Percentiles rank a stretch among this genome's conserved stretches.
Conservation (phyloP, 176 grass and related monocot genomes). For the Dendrocalamus sinicus region DNA sequence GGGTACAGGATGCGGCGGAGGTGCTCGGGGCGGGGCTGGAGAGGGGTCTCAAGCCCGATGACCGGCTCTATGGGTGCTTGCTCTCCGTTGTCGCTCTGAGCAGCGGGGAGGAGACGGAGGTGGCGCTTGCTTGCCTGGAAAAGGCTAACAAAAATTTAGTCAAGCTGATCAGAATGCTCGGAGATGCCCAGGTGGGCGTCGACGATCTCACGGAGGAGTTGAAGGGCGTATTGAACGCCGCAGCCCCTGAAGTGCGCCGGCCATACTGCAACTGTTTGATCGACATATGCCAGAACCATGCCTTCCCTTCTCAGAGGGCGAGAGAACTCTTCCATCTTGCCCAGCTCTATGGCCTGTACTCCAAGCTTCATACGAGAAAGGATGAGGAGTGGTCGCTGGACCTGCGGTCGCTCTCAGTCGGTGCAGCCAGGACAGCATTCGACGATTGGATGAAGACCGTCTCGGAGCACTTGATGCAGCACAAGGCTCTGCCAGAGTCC, state of each 20-base stretch:
- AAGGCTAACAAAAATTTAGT: conserved; percentile 65
- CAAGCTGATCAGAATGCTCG: conserved; percentile 66
- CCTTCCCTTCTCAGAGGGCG: conserved; percentile 55
- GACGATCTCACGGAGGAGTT: conserved; percentile 52
- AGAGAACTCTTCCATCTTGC: conserved; percentile 70
- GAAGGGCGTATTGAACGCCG: conserved; percentile 49
- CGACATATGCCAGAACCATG: conserved; percentile 73
- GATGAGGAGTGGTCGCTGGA: conserved; percentile 73
- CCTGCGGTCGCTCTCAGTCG: conserved; percentile 68
- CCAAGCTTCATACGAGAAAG: conserved; percentile 57
- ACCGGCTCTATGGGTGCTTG: conserved; percentile 81
- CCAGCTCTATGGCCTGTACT: conserved; percentile 64
- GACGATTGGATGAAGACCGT: conserved; percentile 71
- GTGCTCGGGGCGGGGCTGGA: conserved; percentile 56
- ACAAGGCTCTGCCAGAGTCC: conserved; percentile 53
- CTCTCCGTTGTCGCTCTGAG: conserved; percentile 71
- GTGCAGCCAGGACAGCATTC: conserved; percentile 82
- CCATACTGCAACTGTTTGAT: conserved; percentile 98
- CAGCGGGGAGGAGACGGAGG: conserved; percentile 49
- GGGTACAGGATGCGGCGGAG: conserved; percentile 57
- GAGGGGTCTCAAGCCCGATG: conserved; percentile 63
- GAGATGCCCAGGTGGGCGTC: conserved; percentile 23
- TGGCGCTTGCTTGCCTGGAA: conserved; percentile 61
- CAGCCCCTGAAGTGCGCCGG: conserved; percentile 54
- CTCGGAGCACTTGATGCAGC: conserved; percentile 26